These are phyloP conservation scores for Sutorius australiensis DNA, from an alignment of 768 basidiomycete genomes.

Conservation along the genomic window DNA sequence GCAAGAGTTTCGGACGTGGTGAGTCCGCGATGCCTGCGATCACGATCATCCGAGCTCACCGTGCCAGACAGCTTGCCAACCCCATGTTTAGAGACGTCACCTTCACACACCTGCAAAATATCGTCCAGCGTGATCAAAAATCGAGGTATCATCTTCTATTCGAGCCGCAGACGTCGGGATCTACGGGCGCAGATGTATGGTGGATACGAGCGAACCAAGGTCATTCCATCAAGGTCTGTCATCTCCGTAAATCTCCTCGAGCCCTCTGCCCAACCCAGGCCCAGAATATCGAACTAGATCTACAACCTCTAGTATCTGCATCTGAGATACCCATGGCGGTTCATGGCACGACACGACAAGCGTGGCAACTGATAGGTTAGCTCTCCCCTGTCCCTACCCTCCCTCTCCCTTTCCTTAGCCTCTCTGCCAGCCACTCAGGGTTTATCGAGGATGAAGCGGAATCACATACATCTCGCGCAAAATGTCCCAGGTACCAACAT, in stretches of 20 bases:
- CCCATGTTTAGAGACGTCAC: slow-evolving; percentile 65
- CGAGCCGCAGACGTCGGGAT: slow-evolving; percentile 41
- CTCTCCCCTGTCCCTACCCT: not conserved
- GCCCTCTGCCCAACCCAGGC: not conserved
- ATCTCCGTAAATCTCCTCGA: not conserved
- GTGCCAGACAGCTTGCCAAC: slow-evolving; percentile 52
- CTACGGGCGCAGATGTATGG: slow-evolving; percentile 46
- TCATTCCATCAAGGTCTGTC: slow-evolving; percentile 71
- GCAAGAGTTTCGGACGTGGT: slow-evolving; percentile 82
- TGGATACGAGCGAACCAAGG: slow-evolving; percentile 92
- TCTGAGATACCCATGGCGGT: slow-evolving; percentile 76
- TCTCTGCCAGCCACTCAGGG: slow-evolving; percentile 55
- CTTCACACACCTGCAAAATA: slow-evolving; percentile 48
- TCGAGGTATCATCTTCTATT: slow-evolving; percentile 56
- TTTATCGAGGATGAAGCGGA: slow-evolving; percentile 79
- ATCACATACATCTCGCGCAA: slow-evolving; percentile 92
- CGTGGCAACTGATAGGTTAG: slow-evolving; percentile 73
- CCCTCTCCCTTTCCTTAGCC: not conserved
- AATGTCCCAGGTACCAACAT: slow-evolving; percentile 62
- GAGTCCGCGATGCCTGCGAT: slow-evolving; percentile 29
- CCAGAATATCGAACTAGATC: slow-evolving; percentile 66
- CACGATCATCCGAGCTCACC: slow-evolving; percentile 2
- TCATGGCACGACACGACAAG: slow-evolving; percentile 68
- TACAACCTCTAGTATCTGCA: slow-evolving; percentile 53
- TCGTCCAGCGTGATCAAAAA: slow-evolving; percentile 68